Evolutionary conservation across 169 alveolate genomes (phyloP).

Genomic region (Plasmodium falciparum): DNA sequence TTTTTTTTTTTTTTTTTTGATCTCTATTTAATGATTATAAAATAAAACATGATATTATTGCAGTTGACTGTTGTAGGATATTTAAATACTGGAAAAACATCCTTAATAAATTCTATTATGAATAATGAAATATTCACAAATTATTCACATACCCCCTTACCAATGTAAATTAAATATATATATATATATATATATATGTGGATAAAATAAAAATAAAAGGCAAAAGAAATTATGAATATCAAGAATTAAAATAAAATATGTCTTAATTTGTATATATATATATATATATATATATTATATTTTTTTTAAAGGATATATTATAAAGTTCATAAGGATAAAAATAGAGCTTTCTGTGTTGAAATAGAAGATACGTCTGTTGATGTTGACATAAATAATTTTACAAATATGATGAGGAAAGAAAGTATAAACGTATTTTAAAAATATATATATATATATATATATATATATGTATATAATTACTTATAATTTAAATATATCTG

Average conservation of each 20-base stretch:
- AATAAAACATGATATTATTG: conserved; percentile 63
- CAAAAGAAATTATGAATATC: background rate
- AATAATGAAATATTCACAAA: conserved; percentile 46
- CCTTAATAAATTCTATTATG: conserved; percentile 65
- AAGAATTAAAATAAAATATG: background rate
- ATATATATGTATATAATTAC: background rate
- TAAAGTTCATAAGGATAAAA: conserved; percentile 58
- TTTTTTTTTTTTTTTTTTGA: conserved; percentile 1
- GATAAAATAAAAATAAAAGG: background rate
- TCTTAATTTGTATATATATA: conserved; percentile 4
- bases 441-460: conserved; percentile 13
- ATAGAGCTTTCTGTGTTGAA: conserved; percentile 56
- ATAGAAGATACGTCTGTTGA: conserved; percentile 72
- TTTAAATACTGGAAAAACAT: conserved; percentile 68
- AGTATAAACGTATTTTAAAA: conserved; percentile 25
- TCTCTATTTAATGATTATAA: conserved; percentile 4
- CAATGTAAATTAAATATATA: conserved; percentile 30
- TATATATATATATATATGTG: background rate
- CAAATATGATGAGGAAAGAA: conserved; percentile 50
- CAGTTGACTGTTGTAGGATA: conserved; percentile 68
- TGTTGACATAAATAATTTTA: conserved; percentile 47
- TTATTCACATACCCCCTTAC: conserved; percentile 52
- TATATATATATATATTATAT: background rate
- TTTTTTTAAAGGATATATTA: conserved; percentile 52
- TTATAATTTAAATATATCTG: background rate